A percentile compares a stretch with the other conserved stretches of the same genome.
These are phyloP conservation scores for Hortaea werneckii DNA, from an alignment of 2,329 filamentous ascomycete genomes.

Conservation along the genomic window DNA sequence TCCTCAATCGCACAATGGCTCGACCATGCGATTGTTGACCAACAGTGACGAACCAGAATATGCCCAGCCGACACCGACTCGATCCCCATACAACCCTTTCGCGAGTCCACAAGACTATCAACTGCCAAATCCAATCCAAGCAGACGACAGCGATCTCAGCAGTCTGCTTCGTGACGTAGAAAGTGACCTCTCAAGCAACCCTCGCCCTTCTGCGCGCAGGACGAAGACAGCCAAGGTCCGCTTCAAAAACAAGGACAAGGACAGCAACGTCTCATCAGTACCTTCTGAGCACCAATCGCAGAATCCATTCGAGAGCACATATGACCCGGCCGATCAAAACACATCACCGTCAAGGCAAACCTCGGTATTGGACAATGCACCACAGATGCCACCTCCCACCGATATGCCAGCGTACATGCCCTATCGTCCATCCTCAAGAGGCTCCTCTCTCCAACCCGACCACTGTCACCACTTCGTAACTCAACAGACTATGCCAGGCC, in stretches of 20 bases:
- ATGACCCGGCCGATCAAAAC: constrained; percentile 38
- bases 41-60: constrained; percentile 34
- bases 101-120: constrained; percentile 10
- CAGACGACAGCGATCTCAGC: constrained; percentile 26
- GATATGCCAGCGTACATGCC: constrained; percentile 55
- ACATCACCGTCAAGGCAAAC: constrained; percentile 37
- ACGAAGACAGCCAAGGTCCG: constrained; percentile 23
- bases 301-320: constrained; percentile 36
- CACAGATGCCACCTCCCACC: constrained; percentile 45
- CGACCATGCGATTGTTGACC: constrained; percentile 42
- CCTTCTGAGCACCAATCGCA: constrained; percentile 20
- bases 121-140: neutral
- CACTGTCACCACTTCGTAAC: constrained; percentile 46
- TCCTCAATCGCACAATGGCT: constrained; percentile 27
- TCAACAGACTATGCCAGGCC: constrained; percentile 59
- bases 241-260: constrained; percentile 21
- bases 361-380: constrained; percentile 42
- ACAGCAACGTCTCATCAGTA: constrained; percentile 22
- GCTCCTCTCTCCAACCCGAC: constrained; percentile 42
- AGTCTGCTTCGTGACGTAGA: constrained; percentile 35
- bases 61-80: constrained; percentile 13
- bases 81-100: constrained; percentile 31
- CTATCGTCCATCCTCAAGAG: constrained; percentile 44
- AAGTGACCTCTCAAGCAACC: constrained; percentile 16
- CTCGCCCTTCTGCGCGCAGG: constrained; percentile 13